phyloP scores from a whole-genome alignment of 768 basidiomycete genomes.

The Lyophyllum shimeji region DNA sequence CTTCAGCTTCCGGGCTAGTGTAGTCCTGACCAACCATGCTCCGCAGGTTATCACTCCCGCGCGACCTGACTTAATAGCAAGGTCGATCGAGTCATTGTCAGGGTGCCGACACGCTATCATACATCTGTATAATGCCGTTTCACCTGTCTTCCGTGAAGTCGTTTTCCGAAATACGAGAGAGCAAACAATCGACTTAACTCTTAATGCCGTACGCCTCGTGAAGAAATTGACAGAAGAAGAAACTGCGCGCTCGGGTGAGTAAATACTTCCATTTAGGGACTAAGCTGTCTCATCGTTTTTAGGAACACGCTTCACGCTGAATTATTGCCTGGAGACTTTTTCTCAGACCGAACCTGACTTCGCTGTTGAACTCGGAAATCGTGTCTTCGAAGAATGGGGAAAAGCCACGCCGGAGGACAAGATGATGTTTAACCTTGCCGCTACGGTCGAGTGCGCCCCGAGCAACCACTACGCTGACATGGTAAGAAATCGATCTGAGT shows the following conservation, averaged over 20 bases:
- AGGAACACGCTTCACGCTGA: slow-evolving; percentile 67
- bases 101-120: slow-evolving; percentile 78
- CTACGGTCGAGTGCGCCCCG: slow-evolving; percentile 81
- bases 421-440: slow-evolving; percentile 84
- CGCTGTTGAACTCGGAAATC: slow-evolving; percentile 73
- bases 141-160: slow-evolving; percentile 71
- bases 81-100: slow-evolving; percentile 71
- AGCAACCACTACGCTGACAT: slow-evolving; percentile 86
- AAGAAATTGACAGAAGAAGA: slow-evolving; percentile 69
- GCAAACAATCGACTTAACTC: slow-evolving; percentile 72
- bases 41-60: slow-evolving; percentile 76
- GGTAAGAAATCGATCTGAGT: slow-evolving; percentile 33
- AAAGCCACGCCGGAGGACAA: slow-evolving; percentile 58
- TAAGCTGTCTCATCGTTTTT: neutral
- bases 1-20: neutral
- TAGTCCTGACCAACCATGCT: neutral
- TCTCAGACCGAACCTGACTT: slow-evolving; percentile 84
- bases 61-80: slow-evolving; percentile 72
- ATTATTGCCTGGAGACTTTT: slow-evolving; percentile 87
- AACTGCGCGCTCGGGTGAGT: slow-evolving; percentile 53
- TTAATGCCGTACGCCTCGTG: slow-evolving; percentile 67
- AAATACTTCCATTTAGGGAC: neutral
- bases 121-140: slow-evolving; percentile 87
- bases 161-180: slow-evolving; percentile 78
- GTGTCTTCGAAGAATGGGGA: slow-evolving; percentile 72